Conservation (phyloP, 306 rosid species). For the Geum urbanum region DNA sequence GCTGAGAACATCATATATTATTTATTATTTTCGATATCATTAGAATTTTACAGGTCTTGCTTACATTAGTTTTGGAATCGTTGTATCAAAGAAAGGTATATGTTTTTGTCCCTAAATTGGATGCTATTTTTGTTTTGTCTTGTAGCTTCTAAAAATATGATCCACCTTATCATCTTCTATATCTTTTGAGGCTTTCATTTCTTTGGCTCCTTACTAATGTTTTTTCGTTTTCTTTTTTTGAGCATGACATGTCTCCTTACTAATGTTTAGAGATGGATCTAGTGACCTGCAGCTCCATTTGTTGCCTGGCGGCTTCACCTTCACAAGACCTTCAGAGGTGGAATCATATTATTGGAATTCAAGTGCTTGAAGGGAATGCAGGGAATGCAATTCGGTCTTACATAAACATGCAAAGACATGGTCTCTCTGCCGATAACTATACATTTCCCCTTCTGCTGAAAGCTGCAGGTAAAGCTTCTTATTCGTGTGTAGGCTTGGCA, state of each 20-base stretch:
- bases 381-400: conserved; percentile 22
- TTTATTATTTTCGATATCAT: conserved; percentile 17
- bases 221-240: no score
- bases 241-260: no score
- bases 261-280: conserved; percentile 20
- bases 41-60: conserved; percentile 12
- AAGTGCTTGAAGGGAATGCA: conserved; percentile 19
- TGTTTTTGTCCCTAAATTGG: conserved; percentile 10
- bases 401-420: conserved; percentile 23
- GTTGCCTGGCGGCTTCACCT: background rate
- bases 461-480: conserved; percentile 16
- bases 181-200: background rate
- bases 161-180: background rate
- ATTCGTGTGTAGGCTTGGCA: conserved; percentile 9
- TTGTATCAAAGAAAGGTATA: conserved; percentile 18
- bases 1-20: conserved; percentile 19
- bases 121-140: conserved; percentile 6
- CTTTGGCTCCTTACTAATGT: background rate
- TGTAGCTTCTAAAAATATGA: background rate
- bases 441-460: conserved; percentile 32
- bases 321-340: conserved; percentile 14
- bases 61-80: conserved; percentile 19
- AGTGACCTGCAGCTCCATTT: conserved; percentile 13
- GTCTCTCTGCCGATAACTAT: conserved; percentile 26
- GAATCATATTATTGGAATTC: conserved; percentile 23